phyloP scores from a whole-genome alignment of 1,139 yeast species.

The Candida freyschussii region DNA sequence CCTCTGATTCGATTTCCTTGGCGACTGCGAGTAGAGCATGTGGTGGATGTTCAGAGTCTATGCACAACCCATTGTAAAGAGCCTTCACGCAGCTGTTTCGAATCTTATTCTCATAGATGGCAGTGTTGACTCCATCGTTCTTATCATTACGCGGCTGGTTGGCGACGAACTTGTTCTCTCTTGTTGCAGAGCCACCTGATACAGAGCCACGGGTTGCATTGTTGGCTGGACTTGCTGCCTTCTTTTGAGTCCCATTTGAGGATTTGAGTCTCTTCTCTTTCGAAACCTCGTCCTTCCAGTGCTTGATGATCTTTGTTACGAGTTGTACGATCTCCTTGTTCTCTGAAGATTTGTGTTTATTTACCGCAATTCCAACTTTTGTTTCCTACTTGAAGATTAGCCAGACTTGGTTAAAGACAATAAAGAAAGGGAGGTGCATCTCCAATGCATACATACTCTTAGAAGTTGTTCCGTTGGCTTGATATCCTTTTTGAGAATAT shows the following conservation, averaged over 20 bases:
- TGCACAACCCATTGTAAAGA: constrained; percentile 81
- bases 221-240: constrained; percentile 12
- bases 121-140: constrained; percentile 73
- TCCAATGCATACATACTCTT: constrained; percentile 37
- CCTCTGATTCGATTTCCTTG: constrained; percentile 68
- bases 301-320: constrained; percentile 77
- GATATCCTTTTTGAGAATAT: constrained; percentile 64
- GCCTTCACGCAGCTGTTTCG: constrained; percentile 84
- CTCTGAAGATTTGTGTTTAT: constrained; percentile 69
- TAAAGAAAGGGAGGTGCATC: too few species aligned
- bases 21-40: constrained; percentile 57
- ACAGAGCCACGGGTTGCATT: constrained; percentile 3
- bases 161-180: constrained; percentile 34
- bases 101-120: constrained; percentile 65
- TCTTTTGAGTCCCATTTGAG: constrained; percentile 7
- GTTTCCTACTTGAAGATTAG: constrained; percentile 45
- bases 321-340: constrained; percentile 62
- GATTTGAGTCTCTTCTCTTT: constrained; percentile 50
- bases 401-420: too few species aligned
- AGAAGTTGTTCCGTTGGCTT: constrained; percentile 80
- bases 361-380: constrained; percentile 97
- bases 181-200: constrained; percentile 22
- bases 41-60: constrained; percentile 61
- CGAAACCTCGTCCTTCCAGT: constrained; percentile 89
- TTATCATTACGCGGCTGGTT: constrained; percentile 67